Evolutionary conservation across 345 rosid species (phyloP).

Genomic region (Orychophragmus violaceus): DNA sequence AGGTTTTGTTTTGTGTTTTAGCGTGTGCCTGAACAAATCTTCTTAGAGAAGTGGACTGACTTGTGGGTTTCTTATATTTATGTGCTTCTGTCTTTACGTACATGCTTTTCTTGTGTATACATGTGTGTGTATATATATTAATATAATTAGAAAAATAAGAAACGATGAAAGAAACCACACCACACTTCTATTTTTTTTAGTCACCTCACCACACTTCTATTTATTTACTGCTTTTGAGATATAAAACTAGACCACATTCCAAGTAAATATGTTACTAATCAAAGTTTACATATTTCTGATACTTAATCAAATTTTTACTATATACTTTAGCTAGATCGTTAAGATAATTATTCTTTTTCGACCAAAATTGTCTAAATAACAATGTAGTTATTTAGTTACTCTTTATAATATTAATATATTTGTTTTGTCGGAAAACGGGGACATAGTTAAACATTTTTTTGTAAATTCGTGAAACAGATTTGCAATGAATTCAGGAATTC

Average conservation of each 20-base stretch:
- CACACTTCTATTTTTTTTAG: constrained; percentile 3
- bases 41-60: constrained; percentile 36
- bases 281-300: background rate
- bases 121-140: background rate
- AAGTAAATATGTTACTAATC: background rate
- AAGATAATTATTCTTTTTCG: background rate
- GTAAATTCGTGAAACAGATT: background rate
- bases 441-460: background rate
- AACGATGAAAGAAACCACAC: background rate
- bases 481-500: background rate
- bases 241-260: background rate
- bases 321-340: background rate
- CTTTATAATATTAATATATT: too few relatives aligned
- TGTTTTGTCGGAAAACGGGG: too few relatives aligned
- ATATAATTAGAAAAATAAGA: background rate
- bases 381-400: too few relatives aligned
- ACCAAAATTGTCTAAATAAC: background rate
- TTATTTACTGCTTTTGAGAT: background rate
- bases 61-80: constrained; percentile 21
- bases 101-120: constrained; percentile 3
- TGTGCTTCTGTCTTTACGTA: constrained; percentile 31
- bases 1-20: constrained; percentile 5
- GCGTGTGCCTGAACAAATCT: constrained; percentile 28
- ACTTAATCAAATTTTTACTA: background rate
- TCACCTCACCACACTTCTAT: too few relatives aligned